Conservation (phyloP, 495 filamentous ascomycete species). For the Aspergillus funiculosus region DNA sequence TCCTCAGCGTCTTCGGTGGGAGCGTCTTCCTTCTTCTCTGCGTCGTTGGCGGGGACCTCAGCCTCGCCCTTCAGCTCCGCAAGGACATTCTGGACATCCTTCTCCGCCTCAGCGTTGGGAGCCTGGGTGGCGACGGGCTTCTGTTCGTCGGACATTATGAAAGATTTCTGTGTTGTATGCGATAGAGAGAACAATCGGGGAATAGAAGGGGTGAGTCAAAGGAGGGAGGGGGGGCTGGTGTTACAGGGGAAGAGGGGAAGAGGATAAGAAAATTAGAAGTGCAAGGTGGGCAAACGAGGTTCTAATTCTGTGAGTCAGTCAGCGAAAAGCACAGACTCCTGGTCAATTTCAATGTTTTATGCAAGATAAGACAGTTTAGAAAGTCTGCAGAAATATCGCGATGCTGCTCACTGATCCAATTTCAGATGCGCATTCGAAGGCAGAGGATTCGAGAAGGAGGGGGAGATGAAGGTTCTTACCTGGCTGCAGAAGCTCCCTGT, state of each 20-base stretch:
- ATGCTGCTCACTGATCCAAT: constrained; percentile 5
- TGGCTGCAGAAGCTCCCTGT: background rate
- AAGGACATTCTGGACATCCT: constrained; percentile 45
- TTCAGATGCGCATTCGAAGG: background rate
- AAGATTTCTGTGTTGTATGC: background rate
- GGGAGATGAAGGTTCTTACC: constrained; percentile 7
- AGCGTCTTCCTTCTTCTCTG: constrained; percentile 26
- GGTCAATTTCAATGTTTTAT: background rate
- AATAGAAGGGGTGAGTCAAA: background rate
- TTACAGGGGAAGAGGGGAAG: background rate
- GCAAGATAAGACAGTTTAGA: background rate
- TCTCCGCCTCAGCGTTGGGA: constrained; percentile 39
- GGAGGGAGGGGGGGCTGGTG: background rate
- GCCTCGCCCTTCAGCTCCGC: constrained; percentile 43
- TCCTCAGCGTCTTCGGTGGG: constrained; percentile 33
- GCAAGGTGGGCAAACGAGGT: background rate
- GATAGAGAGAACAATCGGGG: constrained; percentile 1
- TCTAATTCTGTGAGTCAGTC: constrained; percentile 3
- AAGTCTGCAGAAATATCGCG: background rate
- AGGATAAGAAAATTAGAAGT: background rate
- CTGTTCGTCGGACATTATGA: constrained; percentile 39
- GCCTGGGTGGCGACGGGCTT: constrained; percentile 26
- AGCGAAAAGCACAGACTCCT: background rate
- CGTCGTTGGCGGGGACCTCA: constrained; percentile 16
- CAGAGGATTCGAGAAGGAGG: background rate